A percentile compares a stretch with the other conserved stretches of the same genome.
Conservation (phyloP, 2,329 filamentous ascomycete species). For the Leptodontidium sp. region DNA sequence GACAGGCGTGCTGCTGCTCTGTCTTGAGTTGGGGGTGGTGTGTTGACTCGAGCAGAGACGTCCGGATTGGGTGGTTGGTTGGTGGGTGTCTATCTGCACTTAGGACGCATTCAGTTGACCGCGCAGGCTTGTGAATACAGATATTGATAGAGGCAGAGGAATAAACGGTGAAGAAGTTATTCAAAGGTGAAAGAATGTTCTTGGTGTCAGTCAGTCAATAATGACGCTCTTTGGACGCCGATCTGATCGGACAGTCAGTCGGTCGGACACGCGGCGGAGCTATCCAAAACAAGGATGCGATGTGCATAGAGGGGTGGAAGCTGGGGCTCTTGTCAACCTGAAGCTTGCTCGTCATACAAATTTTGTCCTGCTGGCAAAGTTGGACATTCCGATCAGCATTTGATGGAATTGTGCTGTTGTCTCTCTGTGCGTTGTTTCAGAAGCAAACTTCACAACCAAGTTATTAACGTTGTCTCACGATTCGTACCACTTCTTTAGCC, state of each 20-base stretch:
- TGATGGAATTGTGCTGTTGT: slow-evolving; percentile 11
- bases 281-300: slow-evolving; percentile 9
- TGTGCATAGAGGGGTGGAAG: background rate
- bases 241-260: background rate
- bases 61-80: background rate
- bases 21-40: slow-evolving; percentile 8
- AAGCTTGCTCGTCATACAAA: background rate
- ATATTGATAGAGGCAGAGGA: background rate
- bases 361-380: background rate
- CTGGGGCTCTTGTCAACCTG: background rate
- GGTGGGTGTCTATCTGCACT: background rate
- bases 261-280: slow-evolving; percentile 10
- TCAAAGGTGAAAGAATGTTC: background rate
- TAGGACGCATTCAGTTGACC: background rate
- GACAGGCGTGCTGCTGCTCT: slow-evolving; percentile 19
- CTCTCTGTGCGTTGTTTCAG: background rate
- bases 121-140: slow-evolving; percentile 1
- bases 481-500: background rate
- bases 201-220: background rate
- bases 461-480: background rate
- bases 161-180: background rate
- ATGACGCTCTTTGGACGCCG: slow-evolving; percentile 11
- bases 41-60: slow-evolving; percentile 6
- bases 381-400: slow-evolving; percentile 3
- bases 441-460: background rate